Percentiles rank a stretch among this genome's conserved stretches.
Conservation (phyloP, 495 filamentous ascomycete species). For the Entonaema liquescens region DNA sequence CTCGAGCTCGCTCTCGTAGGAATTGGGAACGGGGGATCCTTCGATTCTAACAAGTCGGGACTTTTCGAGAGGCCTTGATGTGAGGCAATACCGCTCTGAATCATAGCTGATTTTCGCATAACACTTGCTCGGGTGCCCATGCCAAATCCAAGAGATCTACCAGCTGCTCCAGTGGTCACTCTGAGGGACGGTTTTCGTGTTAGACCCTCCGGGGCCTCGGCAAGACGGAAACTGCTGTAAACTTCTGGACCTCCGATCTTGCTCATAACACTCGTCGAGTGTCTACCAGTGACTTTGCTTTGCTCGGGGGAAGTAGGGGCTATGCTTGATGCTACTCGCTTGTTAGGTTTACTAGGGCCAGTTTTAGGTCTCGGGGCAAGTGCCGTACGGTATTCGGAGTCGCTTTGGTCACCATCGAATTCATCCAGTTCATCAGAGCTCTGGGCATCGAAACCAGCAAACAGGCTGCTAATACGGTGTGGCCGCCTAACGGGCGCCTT, state of each 20-base stretch:
- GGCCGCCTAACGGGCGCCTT: constrained; percentile 71
- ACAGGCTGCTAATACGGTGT: constrained; percentile 80
- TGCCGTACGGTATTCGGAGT: constrained; percentile 70
- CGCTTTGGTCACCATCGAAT: constrained; percentile 69
- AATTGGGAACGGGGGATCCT: constrained; percentile 85
- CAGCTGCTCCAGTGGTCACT: constrained; percentile 42
- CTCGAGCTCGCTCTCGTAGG: constrained; percentile 88
- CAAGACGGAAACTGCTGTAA: constrained; percentile 44
- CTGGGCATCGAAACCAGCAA: constrained; percentile 76
- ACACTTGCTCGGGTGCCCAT: constrained; percentile 51
- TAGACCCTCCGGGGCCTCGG: constrained; percentile 46
- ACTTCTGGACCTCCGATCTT: constrained; percentile 39
- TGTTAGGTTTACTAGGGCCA: constrained; percentile 45
- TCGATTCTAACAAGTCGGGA: constrained; percentile 73
- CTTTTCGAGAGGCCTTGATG: constrained; percentile 76
- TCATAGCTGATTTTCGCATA: constrained; percentile 71
- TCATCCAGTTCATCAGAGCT: constrained; percentile 68
- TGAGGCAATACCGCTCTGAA: constrained; percentile 76
- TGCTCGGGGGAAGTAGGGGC: constrained; percentile 49
- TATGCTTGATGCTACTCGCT: constrained; percentile 43
- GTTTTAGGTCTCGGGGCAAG: constrained; percentile 64
- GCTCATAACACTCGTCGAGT: constrained; percentile 40
- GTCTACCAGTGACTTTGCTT: constrained; percentile 33
- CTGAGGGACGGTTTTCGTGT: constrained; percentile 45
- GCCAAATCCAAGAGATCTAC: constrained; percentile 42